Conservation (phyloP, 495 filamentous ascomycete genomes). For the Xylaria grammica region DNA sequence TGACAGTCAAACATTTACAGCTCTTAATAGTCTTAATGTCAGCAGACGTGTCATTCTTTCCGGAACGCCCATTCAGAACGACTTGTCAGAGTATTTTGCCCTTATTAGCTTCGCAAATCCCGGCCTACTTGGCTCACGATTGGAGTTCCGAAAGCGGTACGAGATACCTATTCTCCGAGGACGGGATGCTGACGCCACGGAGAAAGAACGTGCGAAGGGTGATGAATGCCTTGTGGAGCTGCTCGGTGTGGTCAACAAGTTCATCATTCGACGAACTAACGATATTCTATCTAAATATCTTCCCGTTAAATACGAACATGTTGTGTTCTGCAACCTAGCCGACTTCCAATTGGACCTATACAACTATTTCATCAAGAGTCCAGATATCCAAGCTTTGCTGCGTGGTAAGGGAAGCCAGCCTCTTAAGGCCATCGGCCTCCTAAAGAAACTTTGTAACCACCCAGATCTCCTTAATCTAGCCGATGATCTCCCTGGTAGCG, state of each 20-base stretch:
- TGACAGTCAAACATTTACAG: slow-evolving; percentile 91
- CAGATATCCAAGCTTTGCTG: slow-evolving; percentile 90
- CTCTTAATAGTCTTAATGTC: slow-evolving; percentile 88
- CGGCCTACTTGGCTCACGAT: slow-evolving; percentile 82
- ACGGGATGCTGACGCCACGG: slow-evolving; percentile 87
- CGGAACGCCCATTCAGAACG: slow-evolving; percentile 97
- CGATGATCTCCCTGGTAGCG: slow-evolving; percentile 85
- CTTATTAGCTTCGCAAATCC: slow-evolving; percentile 97
- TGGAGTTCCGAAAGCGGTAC: slow-evolving; percentile 93
- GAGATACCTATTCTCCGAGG: slow-evolving; percentile 92
- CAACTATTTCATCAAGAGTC: slow-evolving; percentile 94
- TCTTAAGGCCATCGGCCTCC: slow-evolving; percentile 90
- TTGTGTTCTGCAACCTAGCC: slow-evolving; percentile 98
- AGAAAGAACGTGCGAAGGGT: slow-evolving; percentile 80
- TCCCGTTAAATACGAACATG: slow-evolving; percentile 98
- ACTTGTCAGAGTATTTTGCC: slow-evolving; percentile 95
- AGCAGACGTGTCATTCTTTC: slow-evolving; percentile 92
- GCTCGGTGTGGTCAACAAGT: slow-evolving; percentile 88
- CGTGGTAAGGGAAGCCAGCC: slow-evolving; percentile 95
- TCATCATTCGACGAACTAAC: slow-evolving; percentile 98
- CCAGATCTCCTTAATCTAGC: slow-evolving; percentile 89
- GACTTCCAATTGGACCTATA: slow-evolving; percentile 93
- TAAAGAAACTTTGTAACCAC: slow-evolving; percentile 99
- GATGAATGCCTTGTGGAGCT: slow-evolving; percentile 85
- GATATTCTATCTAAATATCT: slow-evolving; percentile 98